phyloP scores from a whole-genome alignment of 2,329 filamentous ascomycete species.

The Apiospora rasikravindrae region DNA sequence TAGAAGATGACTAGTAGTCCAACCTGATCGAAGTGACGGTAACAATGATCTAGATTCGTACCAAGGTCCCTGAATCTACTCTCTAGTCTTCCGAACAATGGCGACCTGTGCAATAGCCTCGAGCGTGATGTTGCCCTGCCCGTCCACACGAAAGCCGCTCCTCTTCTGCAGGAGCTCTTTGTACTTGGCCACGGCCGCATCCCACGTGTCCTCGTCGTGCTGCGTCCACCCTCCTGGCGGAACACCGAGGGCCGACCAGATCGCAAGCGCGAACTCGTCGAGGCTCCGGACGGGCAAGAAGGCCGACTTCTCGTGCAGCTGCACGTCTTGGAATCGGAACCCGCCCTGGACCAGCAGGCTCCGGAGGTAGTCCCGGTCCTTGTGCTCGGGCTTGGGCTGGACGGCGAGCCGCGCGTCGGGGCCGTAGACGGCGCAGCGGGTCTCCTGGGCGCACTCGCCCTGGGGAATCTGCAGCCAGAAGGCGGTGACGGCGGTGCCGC shows the following conservation, averaged over 20 bases:
- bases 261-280: slow-evolving; percentile 26
- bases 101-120: slow-evolving; percentile 25
- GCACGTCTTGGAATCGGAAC: slow-evolving; percentile 24
- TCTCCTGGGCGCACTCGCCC: slow-evolving; percentile 27
- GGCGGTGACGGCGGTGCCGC: slow-evolving; percentile 29
- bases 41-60: neutral
- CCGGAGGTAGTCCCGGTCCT: slow-evolving; percentile 24
- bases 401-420: slow-evolving; percentile 25
- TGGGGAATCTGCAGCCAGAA: slow-evolving; percentile 31
- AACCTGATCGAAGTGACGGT: neutral
- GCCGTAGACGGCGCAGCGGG: slow-evolving; percentile 26
- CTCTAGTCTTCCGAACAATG: slow-evolving; percentile 18
- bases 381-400: slow-evolving; percentile 27
- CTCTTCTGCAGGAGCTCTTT: slow-evolving; percentile 27
- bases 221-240: slow-evolving; percentile 27
- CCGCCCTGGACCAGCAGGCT: slow-evolving; percentile 25
- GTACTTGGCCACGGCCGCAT: slow-evolving; percentile 28
- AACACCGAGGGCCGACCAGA: slow-evolving; percentile 30
- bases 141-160: slow-evolving; percentile 25
- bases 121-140: slow-evolving; percentile 15
- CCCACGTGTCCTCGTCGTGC: slow-evolving; percentile 29
- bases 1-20: neutral
- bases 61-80: neutral
- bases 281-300: slow-evolving; percentile 26
- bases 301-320: slow-evolving; percentile 26